Base-by-base conservation (phyloP, 495 filamentous ascomycete genomes). In the Daldinia caldariorum region DNA sequence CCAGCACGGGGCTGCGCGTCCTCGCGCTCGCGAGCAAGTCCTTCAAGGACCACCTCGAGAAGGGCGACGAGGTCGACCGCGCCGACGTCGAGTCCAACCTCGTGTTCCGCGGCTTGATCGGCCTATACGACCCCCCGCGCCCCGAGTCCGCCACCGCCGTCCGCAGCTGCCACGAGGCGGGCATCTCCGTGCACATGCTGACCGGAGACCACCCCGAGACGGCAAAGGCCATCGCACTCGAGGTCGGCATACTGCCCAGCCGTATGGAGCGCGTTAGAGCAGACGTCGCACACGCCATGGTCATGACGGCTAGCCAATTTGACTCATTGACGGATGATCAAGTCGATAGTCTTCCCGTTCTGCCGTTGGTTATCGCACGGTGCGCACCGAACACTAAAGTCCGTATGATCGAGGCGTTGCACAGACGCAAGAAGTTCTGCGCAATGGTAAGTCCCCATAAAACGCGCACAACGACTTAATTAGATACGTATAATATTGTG, bases 131-230 rank as follows among this genome's bases (percentile, higher is more conserved):
- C 74, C 75, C 83, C 39, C 80, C 82, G 58, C 78, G 89, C 60
- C 63, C 81, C 16, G 74, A 87, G 77, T 78, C 86, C 37, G 75
- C 77, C 75, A 70, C 63, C 32, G 87, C 89, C 0, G 89, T 91
- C 18, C 78, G 76, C 47, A 79, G 84, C 61, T 92, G 89, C 64
- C 87, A 89, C 66, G 79, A 80, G 37, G 87, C 89, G 57, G 89
- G 89, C n/a, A 91, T 92, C 49, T 82, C 85, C n/a, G 89, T 91
- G 1, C 89, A 91, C 74, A 92, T 92, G 89, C 83, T 92, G 1
- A 92, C 89, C 12, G 89, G 89, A 63, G 89, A 91, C 69, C 88
- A 90, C 67, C 84, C 85, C 0, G 83, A 86, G 12, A 91, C 89
- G n/a, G 88, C 89, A 1, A 81, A 81, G 37, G 86, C 89, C 7